Evolutionary conservation across 139 green algal species (phyloP).

Genomic region (Astrephomene gubernaculifera): DNA sequence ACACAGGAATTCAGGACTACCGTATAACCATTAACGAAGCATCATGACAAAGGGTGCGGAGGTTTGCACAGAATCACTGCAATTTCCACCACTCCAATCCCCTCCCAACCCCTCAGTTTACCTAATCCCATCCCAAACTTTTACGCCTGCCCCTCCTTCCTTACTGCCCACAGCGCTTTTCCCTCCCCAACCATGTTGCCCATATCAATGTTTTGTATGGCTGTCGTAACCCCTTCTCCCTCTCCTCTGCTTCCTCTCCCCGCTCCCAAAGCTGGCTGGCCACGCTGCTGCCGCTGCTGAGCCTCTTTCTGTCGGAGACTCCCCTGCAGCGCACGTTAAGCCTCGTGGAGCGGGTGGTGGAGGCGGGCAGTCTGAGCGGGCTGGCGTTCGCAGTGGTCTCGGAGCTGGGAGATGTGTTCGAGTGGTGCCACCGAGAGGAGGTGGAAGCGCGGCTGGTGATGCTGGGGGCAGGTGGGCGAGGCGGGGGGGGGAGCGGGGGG

Average conservation of each 20-base stretch:
- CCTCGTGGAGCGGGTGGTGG: slow-evolving; percentile 20
- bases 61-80: too few relatives aligned
- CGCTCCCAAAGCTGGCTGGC: slow-evolving; percentile 4
- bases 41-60: too few relatives aligned
- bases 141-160: too few relatives aligned
- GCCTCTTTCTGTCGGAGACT: slow-evolving; percentile 21
- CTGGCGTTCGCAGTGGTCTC: slow-evolving; percentile 20
- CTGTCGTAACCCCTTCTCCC: background rate
- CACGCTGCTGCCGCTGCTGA: slow-evolving; percentile 31
- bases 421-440: slow-evolving; percentile 35
- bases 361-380: background rate
- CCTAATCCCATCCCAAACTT: too few relatives aligned
- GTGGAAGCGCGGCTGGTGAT: slow-evolving; percentile 42
- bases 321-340: background rate
- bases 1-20: too few relatives aligned
- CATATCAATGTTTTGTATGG: too few relatives aligned
- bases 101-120: too few relatives aligned
- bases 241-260: background rate
- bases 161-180: too few relatives aligned
- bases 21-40: too few relatives aligned
- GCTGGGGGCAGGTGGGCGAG: slow-evolving; percentile 2
- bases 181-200: too few relatives aligned
- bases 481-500: background rate
- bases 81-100: too few relatives aligned
- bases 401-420: slow-evolving; percentile 32